These are phyloP conservation scores for Globisporangium viniferum DNA, from an alignment of 352 stramenopile species.

Conservation along the genomic window DNA sequence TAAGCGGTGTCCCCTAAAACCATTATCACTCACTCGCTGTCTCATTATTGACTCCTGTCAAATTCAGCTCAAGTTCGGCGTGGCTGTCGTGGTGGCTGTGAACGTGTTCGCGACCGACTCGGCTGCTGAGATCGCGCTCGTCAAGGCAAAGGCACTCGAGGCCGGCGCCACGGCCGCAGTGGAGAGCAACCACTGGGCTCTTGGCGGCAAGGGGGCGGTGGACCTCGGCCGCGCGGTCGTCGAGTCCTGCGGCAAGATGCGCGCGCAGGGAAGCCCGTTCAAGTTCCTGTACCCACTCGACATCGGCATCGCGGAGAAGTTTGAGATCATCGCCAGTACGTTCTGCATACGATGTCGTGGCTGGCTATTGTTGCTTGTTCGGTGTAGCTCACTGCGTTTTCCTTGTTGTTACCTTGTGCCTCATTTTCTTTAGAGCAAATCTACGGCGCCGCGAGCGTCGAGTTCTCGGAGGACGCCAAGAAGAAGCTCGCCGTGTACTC, in stretches of 20 bases:
- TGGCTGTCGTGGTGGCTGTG: slow-evolving; percentile 96
- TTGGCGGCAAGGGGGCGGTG: slow-evolving; percentile 85
- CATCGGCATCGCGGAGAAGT: slow-evolving; percentile 92
- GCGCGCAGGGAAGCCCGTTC: slow-evolving; percentile 80
- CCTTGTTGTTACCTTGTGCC: slow-evolving; percentile 5
- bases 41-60: not conserved
- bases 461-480: slow-evolving; percentile 93
- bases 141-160: slow-evolving; percentile 88
- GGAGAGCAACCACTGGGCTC: slow-evolving; percentile 87
- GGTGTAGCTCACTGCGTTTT: slow-evolving; percentile 50
- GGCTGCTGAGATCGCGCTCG: slow-evolving; percentile 89
- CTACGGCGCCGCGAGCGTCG: slow-evolving; percentile 94
- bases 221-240: slow-evolving; percentile 92
- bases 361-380: slow-evolving; percentile 27
- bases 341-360: slow-evolving; percentile 75
- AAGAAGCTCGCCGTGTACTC: slow-evolving; percentile 94
- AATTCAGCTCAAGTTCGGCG: slow-evolving; percentile 84
- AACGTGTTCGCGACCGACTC: slow-evolving; percentile 77
- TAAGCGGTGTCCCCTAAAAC: too few species aligned
- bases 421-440: slow-evolving; percentile 83
- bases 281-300: slow-evolving; percentile 95
- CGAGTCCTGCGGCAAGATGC: slow-evolving; percentile 84
- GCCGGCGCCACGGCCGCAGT: slow-evolving; percentile 95
- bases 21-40: not conserved
- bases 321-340: slow-evolving; percentile 94